Evolutionary conservation across 75 land plant genomes (phyloP).

Genomic region (Sequoia sempervirens): DNA sequence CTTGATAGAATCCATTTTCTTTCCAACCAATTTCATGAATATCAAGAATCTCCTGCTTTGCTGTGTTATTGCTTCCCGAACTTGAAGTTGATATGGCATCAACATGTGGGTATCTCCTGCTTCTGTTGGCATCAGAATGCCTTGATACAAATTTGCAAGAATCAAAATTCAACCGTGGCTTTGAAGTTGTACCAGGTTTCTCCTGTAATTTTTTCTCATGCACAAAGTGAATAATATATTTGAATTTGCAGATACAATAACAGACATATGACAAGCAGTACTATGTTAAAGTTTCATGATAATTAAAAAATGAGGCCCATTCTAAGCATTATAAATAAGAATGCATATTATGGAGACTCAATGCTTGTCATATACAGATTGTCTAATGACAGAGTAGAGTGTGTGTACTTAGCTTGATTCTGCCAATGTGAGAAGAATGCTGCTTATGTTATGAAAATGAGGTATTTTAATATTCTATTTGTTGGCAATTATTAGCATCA

Average conservation of each 20-base stretch:
- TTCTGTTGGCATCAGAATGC: constrained; percentile 15
- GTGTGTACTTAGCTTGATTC: not conserved
- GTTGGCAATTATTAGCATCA: no score
- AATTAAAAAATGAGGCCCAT: not conserved
- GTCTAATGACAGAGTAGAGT: not conserved
- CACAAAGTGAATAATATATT: not conserved
- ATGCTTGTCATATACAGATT: not conserved
- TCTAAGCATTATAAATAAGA: not conserved
- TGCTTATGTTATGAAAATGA: not conserved
- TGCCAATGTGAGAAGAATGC: not conserved
- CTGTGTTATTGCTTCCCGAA: constrained; percentile 36
- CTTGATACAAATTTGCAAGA: constrained; percentile 5
- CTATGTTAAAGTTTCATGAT: not conserved
- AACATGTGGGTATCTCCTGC: constrained; percentile 25
- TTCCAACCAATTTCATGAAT: constrained; percentile 18
- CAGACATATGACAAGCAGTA: not conserved
- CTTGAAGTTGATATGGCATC: constrained; percentile 33
- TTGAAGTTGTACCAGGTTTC: not conserved
- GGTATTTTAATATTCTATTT: no score
- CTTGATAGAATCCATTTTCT: constrained; percentile 13
- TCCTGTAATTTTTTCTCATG: constrained; percentile 29
- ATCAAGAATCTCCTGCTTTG: constrained; percentile 24
- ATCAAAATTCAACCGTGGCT: not conserved
- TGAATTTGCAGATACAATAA: not conserved
- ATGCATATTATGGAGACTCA: not conserved